Evolutionary conservation across 179 eudicot genomes (phyloP), one percentile per base, ranked within the genome.

Genomic region (Drosera spatulata): DNA sequence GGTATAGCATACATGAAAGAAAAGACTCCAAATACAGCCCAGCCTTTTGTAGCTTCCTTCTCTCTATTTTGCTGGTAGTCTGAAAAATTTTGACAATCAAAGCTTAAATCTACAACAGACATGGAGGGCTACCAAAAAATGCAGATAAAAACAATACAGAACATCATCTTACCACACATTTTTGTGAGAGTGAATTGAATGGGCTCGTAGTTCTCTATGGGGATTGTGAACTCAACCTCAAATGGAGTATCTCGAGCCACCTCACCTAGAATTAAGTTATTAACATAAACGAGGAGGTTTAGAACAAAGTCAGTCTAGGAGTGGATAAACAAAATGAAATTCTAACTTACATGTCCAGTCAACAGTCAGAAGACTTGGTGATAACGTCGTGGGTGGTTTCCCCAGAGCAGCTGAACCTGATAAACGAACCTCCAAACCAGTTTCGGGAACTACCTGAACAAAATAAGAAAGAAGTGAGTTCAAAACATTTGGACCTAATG

Each of bases 381-480:
- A 85, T 69, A 91, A 78, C 53, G 98, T 91, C 62, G 98, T 88
- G 7, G 96, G 91, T 55, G 84, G 83, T 56, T 53, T 76, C 72
- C 91, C 96, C 48, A 79, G 69, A 74, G 90, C 82, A 66, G 69
- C 96, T 63, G 98, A 79, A 51, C 95, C 96, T 53, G 96, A 88
- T 69, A 91, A 76, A 49, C 52, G 81, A 66, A 91, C 82, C 60
- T 82, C 89, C 42, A 91, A 77, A 63, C 98, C 98, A 44, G 79
- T 60, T 66, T 82, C 84, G 10, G 98, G 98, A 63, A 53, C 65
- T 61, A 81, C 68, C 98, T 91, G 76, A 60, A 41, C 10, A 63
- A 58, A 47, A 55, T 37, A 38, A 41, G 56, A 14, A 64, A 55
- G 41, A 2, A 14, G 5, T 33, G 2, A 55, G 10, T 10, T 55